These are phyloP conservation scores for Macrophomina tecta DNA, from an alignment of 2,329 filamentous ascomycete species.

Conservation along the genomic window DNA sequence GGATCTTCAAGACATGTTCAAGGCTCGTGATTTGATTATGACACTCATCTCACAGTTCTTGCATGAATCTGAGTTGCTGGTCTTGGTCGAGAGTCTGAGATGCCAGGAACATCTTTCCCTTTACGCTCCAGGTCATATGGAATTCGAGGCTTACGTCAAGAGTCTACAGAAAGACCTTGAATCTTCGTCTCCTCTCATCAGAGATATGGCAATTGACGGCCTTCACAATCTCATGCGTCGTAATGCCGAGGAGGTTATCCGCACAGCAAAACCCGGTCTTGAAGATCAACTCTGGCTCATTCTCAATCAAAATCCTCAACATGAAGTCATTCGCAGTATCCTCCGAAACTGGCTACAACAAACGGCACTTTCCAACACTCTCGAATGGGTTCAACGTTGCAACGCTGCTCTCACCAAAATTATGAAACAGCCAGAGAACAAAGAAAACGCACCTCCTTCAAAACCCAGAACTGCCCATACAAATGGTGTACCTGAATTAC, in stretches of 20 bases:
- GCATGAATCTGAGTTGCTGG: constrained; percentile 71
- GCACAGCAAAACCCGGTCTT: constrained; percentile 75
- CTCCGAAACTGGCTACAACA: constrained; percentile 93
- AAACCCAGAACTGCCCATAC: constrained; percentile 42
- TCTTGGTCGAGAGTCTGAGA: constrained; percentile 77
- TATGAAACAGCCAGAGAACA: constrained; percentile 58
- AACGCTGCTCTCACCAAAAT: constrained; percentile 89
- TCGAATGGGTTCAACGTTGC: constrained; percentile 85
- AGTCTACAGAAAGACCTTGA: constrained; percentile 79
- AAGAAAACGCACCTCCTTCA: constrained; percentile 52
- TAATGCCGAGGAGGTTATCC: constrained; percentile 81
- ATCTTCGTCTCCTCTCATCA: constrained; percentile 71
- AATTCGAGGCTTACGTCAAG: constrained; percentile 83
- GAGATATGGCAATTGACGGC: constrained; percentile 83
- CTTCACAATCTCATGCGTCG: constrained; percentile 95
- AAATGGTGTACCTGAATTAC: constrained; percentile 72
- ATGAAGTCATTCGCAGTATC: constrained; percentile 83
- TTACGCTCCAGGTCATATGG: constrained; percentile 87
- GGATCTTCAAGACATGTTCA: constrained; percentile 89
- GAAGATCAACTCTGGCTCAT: constrained; percentile 93
- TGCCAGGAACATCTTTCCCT: constrained; percentile 91
- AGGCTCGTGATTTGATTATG: constrained; percentile 90
- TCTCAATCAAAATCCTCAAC: constrained; percentile 76
- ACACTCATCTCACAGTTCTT: constrained; percentile 85
- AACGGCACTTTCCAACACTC: constrained; percentile 79